Evolutionary conservation across 768 basidiomycete species (phyloP), one percentile per base, ranked within the genome.

Genomic region (Brasilioporus rufonigricans): DNA sequence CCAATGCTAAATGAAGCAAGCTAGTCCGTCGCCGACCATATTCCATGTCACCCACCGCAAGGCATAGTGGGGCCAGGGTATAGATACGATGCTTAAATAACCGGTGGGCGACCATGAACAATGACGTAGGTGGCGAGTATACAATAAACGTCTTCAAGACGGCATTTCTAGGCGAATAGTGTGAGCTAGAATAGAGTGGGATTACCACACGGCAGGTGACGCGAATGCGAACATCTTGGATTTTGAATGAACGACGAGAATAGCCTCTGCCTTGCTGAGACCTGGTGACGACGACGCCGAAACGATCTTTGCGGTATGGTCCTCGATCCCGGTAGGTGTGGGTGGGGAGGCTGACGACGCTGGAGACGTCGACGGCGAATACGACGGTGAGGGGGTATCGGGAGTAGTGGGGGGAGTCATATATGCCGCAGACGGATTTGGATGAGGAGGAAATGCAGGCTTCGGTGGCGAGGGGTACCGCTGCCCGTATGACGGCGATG

Each of bases 221-320:
- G 86, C 86, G 56, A 81, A 79, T 0, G 86, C 84, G 41, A 85
- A 87, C 77, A 85, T 85, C 66, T 84, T 82, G 7, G 67, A 65
- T 67, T 86, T 86, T 4, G 65, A 54, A 50, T 81, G 75, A 19
- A 67, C 60, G 26, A 73, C 52, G 0, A 61, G 61, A 1, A 65
- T 58, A 0, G 69, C 44, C 23, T 66, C 69, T 1, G 51, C 57
- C n/a, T 58, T 67, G 8, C 40, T 32, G n/a, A 63, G 56, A 1
- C 63, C 67, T 0, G 27, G 80, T 63, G 39, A 82, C 67, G 33
- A 72, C 40, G 61, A 81, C 60, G 66, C 76, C 31, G 50, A 77
- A 60, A 60, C 77, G 68, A 64, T 84, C 59, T 78, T 77, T 2
- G 80, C 78, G 2, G 73, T 77, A 16, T 73, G 70, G 29, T 83